Conservation (phyloP, 2,329 filamentous ascomycete genomes). For the Trichoderma semiorbis region DNA sequence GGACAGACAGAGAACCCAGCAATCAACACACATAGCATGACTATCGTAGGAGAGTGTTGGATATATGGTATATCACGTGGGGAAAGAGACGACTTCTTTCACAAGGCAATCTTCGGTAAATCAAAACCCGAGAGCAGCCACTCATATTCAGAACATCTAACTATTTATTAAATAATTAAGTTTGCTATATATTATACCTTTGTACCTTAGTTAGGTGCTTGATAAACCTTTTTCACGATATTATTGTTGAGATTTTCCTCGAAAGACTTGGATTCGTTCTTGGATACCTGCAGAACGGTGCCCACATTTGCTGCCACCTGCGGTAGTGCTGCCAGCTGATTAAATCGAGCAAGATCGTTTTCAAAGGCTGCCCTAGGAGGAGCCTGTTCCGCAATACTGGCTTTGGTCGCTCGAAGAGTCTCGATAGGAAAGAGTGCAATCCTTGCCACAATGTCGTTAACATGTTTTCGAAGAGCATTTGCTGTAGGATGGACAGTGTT, state of each 20-base stretch:
- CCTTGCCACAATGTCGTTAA: not conserved
- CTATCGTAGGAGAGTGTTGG: no score
- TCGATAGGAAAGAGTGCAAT: constrained; percentile 7
- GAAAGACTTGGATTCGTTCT: not conserved
- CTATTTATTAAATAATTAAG: no score
- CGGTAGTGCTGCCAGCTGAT: not conserved
- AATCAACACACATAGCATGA: no score
- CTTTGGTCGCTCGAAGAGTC: not conserved
- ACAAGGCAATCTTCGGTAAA: no score
- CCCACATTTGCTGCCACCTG: not conserved
- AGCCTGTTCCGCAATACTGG: not conserved
- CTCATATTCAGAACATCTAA: no score
- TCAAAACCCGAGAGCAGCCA: no score
- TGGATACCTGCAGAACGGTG: not conserved
- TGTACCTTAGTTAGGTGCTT: not conserved
- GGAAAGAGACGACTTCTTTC: no score
- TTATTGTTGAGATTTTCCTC: not conserved
- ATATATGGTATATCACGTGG: no score
- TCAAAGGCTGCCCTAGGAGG: not conserved
- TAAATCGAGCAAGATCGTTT: not conserved
- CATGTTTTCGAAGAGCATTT: not conserved
- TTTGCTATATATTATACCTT: not conserved
- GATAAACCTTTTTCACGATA: not conserved
- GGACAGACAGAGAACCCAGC: no score
- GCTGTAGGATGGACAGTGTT: not conserved